Conservation (phyloP, 495 filamentous ascomycete genomes). For the Amniculicola lignicola region DNA sequence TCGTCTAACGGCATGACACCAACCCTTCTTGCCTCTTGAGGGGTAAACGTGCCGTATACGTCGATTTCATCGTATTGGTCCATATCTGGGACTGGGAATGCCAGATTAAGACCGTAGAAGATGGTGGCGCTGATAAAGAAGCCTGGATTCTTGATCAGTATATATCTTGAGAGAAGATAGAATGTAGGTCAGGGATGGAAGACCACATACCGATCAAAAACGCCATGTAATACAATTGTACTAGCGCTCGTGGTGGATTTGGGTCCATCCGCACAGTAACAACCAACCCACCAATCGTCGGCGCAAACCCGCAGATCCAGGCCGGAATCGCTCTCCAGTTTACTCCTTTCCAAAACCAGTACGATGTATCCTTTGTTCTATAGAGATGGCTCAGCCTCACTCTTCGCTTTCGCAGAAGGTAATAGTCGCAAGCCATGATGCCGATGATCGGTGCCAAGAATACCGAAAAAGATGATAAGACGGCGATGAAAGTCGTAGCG, state of each 20-base stretch:
- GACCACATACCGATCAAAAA: constrained; percentile 39
- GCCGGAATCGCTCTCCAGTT: constrained; percentile 41
- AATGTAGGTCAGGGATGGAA: not conserved
- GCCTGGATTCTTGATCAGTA: constrained; percentile 21
- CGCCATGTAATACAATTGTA: constrained; percentile 42
- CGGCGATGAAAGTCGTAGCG: constrained; percentile 50
- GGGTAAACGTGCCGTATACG: constrained; percentile 40
- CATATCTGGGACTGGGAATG: constrained; percentile 38
- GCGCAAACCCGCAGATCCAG: constrained; percentile 41
- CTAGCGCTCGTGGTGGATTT: constrained; percentile 33
- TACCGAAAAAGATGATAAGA: constrained; percentile 50
- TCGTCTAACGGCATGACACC: constrained; percentile 34
- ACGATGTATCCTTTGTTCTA: constrained; percentile 26
- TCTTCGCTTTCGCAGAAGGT: constrained; percentile 36
- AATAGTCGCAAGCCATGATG: constrained; percentile 45
- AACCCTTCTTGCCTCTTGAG: constrained; percentile 36
- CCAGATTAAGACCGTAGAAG: constrained; percentile 35
- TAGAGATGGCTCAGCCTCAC: constrained; percentile 41
- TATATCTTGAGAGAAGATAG: not conserved
- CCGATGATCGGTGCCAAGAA: constrained; percentile 48
- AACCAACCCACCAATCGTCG: constrained; percentile 40
- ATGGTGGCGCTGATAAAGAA: constrained; percentile 40
- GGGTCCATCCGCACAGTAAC: constrained; percentile 33
- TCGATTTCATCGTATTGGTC: constrained; percentile 36
- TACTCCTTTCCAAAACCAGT: constrained; percentile 42